Percentiles rank a stretch among this genome's conserved stretches.
Conservation (phyloP, 495 filamentous ascomycete genomes). For the Aspergillus baeticus region DNA sequence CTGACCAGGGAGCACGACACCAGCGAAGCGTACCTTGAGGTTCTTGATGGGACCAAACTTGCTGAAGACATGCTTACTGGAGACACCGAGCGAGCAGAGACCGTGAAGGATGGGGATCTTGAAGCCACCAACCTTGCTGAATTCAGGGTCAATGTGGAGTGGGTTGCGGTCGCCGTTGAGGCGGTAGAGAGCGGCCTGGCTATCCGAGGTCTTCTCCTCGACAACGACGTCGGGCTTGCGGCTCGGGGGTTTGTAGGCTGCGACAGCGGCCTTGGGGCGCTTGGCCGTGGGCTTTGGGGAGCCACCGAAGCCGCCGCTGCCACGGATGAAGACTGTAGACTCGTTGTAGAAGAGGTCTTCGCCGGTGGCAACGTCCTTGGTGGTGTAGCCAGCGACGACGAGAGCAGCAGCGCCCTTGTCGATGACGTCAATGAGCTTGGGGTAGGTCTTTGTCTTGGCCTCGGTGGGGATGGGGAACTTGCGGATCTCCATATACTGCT, state of each 20-base stretch:
- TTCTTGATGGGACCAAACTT: conserved; percentile 85
- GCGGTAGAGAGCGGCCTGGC: conserved; percentile 94
- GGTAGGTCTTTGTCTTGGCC: conserved; percentile 75
- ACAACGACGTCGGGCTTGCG: conserved; percentile 77
- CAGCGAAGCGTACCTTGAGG: conserved; percentile 95
- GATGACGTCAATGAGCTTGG: conserved; percentile 87
- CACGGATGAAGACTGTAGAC: conserved; percentile 84
- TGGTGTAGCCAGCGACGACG: conserved; percentile 74
- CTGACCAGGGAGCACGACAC: conserved; percentile 89
- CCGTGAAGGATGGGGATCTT: conserved; percentile 94
- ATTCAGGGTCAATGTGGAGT: conserved; percentile 91
- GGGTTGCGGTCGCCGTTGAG: conserved; percentile 92
- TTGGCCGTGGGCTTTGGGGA: conserved; percentile 68
- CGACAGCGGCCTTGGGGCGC: conserved; percentile 72
- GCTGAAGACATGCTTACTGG: conserved; percentile 84
- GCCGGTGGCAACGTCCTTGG: conserved; percentile 73
- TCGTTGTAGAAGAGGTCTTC: conserved; percentile 98
- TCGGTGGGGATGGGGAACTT: conserved; percentile 93
- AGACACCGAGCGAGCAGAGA: conserved; percentile 90
- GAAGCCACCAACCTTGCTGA: conserved; percentile 94
- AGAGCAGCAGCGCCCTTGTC: conserved; percentile 94
- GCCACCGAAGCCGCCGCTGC: conserved; percentile 89
- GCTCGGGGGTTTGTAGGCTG: conserved; percentile 72
- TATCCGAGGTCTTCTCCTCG: conserved; percentile 87
- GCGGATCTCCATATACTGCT: conserved; percentile 96